Percentiles rank a stretch among this genome's conserved stretches.
These are phyloP conservation scores for Phoma sp. DNA, from an alignment of 2,329 filamentous ascomycete species.

Conservation along the genomic window DNA sequence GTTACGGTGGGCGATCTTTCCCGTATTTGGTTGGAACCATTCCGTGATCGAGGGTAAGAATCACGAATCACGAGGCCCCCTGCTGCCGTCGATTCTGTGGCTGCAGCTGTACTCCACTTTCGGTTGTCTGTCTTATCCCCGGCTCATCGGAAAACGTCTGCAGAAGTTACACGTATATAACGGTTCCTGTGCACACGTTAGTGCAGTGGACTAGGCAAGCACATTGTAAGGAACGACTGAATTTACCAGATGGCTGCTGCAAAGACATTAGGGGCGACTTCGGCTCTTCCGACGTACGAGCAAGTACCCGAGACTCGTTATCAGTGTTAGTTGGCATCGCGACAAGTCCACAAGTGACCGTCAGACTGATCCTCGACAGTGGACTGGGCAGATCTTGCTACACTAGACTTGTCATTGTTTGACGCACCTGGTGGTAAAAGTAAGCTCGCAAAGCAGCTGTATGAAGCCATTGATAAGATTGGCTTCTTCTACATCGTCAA, in stretches of 20 bases:
- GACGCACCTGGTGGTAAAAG: conserved; percentile 63
- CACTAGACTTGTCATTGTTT: conserved; percentile 48
- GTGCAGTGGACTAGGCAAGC: not conserved
- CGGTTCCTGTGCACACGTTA: not conserved
- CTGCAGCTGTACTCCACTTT: not conserved
- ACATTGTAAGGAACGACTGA: too few species aligned
- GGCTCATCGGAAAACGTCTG: not conserved
- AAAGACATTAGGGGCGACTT: not conserved
- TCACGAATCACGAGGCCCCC: conserved; percentile 14
- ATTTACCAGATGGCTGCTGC: conserved; percentile 1
- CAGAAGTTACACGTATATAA: not conserved
- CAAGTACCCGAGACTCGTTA: conserved; percentile 6
- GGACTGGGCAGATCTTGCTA: conserved; percentile 27
- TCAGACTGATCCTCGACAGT: not conserved
- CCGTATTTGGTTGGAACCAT: conserved; percentile 10
- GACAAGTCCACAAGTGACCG: not conserved
- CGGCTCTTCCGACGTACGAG: not conserved
- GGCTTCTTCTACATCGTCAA: conserved; percentile 30
- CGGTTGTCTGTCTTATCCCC: conserved; percentile 1
- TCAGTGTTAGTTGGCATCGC: not conserved
- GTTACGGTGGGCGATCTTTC: conserved; percentile 9
- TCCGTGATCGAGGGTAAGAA: conserved; percentile 24
- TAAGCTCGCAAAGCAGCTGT: conserved; percentile 61
- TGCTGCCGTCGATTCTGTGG: too few species aligned
- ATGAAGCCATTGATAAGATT: conserved; percentile 55